Conservation (phyloP, 2,329 filamentous ascomycete species). For the Saccharata proteae region DNA sequence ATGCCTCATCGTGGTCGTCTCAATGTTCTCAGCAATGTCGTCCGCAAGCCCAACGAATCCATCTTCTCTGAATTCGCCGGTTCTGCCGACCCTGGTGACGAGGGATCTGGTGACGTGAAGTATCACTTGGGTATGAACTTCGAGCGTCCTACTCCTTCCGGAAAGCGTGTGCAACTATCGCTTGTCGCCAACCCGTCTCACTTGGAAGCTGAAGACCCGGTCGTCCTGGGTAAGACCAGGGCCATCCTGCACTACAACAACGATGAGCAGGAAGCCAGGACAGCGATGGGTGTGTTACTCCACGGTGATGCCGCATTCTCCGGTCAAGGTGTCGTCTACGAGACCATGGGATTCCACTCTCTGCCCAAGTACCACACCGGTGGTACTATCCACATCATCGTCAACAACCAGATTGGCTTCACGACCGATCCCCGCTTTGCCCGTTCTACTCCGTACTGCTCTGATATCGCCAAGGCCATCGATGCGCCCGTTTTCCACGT, state of each 20-base stretch:
- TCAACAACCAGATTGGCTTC: slow-evolving; percentile 99
- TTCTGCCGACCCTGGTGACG: slow-evolving; percentile 73
- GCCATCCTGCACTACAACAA: slow-evolving; percentile 99
- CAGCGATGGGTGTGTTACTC: slow-evolving; percentile 88
- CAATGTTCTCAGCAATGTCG: slow-evolving; percentile 95
- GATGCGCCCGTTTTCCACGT: slow-evolving; percentile 98
- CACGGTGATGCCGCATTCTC: slow-evolving; percentile 97
- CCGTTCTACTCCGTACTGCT: slow-evolving; percentile 96
- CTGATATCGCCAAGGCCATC: slow-evolving; percentile 97
- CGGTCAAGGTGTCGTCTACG: slow-evolving; percentile 93
- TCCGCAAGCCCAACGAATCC: slow-evolving; percentile 97
- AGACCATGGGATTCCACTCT: slow-evolving; percentile 94
- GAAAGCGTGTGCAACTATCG: slow-evolving; percentile 98
- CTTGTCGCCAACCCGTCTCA: slow-evolving; percentile 97
- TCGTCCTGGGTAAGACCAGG: slow-evolving; percentile 92
- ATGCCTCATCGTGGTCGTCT: slow-evolving; percentile 99
- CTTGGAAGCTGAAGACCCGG: slow-evolving; percentile 94
- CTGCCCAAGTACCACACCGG: slow-evolving; percentile 94
- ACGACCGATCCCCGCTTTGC: slow-evolving; percentile 96
- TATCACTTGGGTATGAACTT: slow-evolving; percentile 99
- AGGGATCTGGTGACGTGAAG: slow-evolving; percentile 97
- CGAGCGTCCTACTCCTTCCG: slow-evolving; percentile 92
- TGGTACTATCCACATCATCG: slow-evolving; percentile 90
- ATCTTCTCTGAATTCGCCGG: slow-evolving; percentile 98
- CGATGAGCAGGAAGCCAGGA: slow-evolving; percentile 77